Percentiles rank a stretch among this genome's conserved stretches.
Evolutionary conservation across 2,329 filamentous ascomycete genomes (phyloP).

Genomic region (Phaeosphaeriaceae sp.): DNA sequence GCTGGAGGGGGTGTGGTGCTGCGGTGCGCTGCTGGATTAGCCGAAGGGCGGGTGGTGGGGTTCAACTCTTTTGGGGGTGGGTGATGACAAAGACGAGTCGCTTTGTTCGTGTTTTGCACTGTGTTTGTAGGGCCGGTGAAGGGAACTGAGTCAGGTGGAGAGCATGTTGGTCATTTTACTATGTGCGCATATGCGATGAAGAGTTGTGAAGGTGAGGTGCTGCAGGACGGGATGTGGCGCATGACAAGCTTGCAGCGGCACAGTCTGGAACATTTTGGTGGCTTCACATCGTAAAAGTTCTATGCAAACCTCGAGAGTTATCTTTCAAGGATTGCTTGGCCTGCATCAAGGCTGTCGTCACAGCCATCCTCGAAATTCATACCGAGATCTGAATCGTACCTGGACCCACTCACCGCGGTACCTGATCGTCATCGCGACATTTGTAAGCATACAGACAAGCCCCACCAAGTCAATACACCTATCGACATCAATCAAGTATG

Average conservation of each 20-base stretch:
- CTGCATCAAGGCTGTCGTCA: background rate
- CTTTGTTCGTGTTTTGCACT: background rate
- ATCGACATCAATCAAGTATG: background rate
- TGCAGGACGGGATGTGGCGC: background rate
- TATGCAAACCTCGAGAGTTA: background rate
- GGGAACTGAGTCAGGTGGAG: background rate
- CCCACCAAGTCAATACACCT: background rate
- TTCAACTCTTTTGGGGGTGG: background rate
- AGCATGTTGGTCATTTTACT: background rate
- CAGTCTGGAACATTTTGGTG: background rate
- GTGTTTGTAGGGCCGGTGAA: background rate
- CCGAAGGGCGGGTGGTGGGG: background rate
- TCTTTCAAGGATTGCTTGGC: background rate
- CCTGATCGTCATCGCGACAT: background rate
- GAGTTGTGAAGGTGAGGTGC: background rate
- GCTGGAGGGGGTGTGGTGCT: constrained; percentile 1
- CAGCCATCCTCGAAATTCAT: background rate
- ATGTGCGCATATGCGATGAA: background rate
- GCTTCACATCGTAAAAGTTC: background rate
- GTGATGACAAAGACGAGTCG: background rate
- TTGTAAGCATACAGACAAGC: background rate
- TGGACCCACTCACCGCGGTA: background rate
- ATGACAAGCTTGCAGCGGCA: background rate
- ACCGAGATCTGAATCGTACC: background rate
- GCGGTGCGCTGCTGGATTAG: background rate